phyloP scores from a whole-genome alignment of 257 asterid genomes.

The Fraxinus cuspidata region DNA sequence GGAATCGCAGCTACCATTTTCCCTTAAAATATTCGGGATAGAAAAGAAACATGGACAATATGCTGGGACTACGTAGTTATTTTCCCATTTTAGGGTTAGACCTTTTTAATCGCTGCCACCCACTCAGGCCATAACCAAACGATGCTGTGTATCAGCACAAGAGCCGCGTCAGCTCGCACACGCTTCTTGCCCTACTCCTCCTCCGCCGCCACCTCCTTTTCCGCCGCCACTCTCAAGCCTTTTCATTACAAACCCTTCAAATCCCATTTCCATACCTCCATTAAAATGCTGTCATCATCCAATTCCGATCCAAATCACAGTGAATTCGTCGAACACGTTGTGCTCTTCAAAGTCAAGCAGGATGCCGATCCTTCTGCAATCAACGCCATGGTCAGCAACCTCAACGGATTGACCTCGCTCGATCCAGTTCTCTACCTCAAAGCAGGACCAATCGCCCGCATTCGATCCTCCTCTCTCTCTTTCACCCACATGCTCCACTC shows the following conservation, averaged over 20 bases:
- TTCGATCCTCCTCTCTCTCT: conserved; percentile 56
- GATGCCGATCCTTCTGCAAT: conserved; percentile 55
- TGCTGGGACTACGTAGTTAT: too few species aligned
- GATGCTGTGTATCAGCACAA: too few species aligned
- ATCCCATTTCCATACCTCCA: conserved; percentile 7
- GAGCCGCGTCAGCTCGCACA: too few species aligned
- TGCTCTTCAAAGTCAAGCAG: conserved; percentile 70
- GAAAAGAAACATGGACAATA: too few species aligned
- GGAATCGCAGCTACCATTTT: too few species aligned
- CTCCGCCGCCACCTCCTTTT: neutral
- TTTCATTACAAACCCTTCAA: conserved; percentile 9
- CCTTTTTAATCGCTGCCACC: too few species aligned
- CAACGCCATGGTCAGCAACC: conserved; percentile 68
- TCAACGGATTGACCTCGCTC: conserved; percentile 66
- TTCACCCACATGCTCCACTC: conserved; percentile 94
- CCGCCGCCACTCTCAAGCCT: conserved; percentile 28
- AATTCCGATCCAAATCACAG: conserved; percentile 25
- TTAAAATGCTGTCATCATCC: conserved; percentile 9
- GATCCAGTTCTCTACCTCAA: conserved; percentile 67
- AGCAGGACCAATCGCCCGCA: conserved; percentile 66
- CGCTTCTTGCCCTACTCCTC: conserved; percentile 9
- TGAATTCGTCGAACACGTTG: conserved; percentile 80
- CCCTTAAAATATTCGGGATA: too few species aligned
- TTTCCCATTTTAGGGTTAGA: too few species aligned
- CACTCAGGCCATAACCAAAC: too few species aligned